Conservation (phyloP, 257 asterid species). For the Nicotiana sylvestris region DNA sequence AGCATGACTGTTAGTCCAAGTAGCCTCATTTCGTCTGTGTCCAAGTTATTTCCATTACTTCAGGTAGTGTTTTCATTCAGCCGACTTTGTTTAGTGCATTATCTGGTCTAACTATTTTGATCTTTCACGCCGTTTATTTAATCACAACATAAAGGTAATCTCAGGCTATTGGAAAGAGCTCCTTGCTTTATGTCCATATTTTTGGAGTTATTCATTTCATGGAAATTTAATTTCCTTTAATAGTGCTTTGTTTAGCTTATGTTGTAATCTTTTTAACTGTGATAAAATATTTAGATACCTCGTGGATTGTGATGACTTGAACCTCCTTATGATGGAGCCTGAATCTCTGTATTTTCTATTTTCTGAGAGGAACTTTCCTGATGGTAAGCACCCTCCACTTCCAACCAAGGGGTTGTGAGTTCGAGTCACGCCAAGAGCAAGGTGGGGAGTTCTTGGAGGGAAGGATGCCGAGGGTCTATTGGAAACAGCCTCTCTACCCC, state of each 20-base stretch:
- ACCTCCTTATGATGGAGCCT: neutral
- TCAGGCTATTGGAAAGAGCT: neutral
- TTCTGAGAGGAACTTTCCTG: neutral
- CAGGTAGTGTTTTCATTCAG: conserved; percentile 46
- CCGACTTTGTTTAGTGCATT: neutral
- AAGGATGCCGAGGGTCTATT: too few relatives aligned
- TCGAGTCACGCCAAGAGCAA: too few relatives aligned
- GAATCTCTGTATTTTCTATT: neutral
- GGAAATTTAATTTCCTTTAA: neutral
- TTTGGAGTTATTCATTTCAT: neutral
- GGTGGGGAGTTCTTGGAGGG: too few relatives aligned
- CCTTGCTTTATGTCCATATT: neutral
- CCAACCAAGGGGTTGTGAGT: too few relatives aligned
- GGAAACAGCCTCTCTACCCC: too few relatives aligned
- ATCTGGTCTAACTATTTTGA: neutral
- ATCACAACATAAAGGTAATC: neutral
- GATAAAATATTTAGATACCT: neutral
- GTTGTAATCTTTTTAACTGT: too few relatives aligned
- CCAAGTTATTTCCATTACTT: conserved; percentile 73
- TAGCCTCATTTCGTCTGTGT: conserved; percentile 71
- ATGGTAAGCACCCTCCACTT: too few relatives aligned
- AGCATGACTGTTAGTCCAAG: conserved; percentile 43
- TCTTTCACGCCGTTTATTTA: neutral
- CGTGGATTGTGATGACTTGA: neutral
- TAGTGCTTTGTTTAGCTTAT: too few relatives aligned